Conservation (phyloP, 2,329 filamentous ascomycete genomes). For the Xylariaceae sp. region DNA sequence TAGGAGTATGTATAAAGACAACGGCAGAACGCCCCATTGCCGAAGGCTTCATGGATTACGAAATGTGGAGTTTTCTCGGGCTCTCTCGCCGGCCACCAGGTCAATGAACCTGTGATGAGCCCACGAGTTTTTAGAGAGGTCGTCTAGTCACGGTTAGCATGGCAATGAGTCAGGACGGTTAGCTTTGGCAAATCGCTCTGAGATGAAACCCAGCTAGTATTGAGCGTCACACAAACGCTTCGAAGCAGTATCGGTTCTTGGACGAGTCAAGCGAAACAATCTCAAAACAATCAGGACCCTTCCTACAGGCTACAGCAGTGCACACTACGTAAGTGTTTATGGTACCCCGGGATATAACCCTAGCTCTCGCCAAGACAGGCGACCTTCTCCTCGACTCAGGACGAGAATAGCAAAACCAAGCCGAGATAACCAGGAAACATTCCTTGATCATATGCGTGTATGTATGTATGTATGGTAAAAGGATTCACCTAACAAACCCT, state of each 20-base stretch:
- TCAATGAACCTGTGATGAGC: constrained; percentile 14
- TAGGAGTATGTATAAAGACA: constrained; percentile 4
- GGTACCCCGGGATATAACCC: constrained; percentile 17
- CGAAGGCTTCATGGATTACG: constrained; percentile 22
- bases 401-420: constrained; percentile 13
- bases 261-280: constrained; percentile 31
- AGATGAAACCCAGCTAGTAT: neutral
- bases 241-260: constrained; percentile 9
- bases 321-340: neutral
- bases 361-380: constrained; percentile 18
- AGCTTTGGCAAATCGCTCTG: neutral
- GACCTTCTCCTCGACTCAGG: constrained; percentile 17
- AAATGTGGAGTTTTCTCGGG: constrained; percentile 20
- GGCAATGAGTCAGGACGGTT: constrained; percentile 4
- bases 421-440: constrained; percentile 12
- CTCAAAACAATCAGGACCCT: constrained; percentile 22
- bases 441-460: neutral
- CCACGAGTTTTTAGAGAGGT: constrained; percentile 7
- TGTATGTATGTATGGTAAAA: no score
- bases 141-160: constrained; percentile 6
- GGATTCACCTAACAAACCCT: neutral
- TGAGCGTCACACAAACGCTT: constrained; percentile 3
- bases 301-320: constrained; percentile 2
- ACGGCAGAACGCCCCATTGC: constrained; percentile 15
- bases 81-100: constrained; percentile 21